Evolutionary conservation across 495 filamentous ascomycete species (phyloP).

Genomic region (Lasiosphaeria hispida): DNA sequence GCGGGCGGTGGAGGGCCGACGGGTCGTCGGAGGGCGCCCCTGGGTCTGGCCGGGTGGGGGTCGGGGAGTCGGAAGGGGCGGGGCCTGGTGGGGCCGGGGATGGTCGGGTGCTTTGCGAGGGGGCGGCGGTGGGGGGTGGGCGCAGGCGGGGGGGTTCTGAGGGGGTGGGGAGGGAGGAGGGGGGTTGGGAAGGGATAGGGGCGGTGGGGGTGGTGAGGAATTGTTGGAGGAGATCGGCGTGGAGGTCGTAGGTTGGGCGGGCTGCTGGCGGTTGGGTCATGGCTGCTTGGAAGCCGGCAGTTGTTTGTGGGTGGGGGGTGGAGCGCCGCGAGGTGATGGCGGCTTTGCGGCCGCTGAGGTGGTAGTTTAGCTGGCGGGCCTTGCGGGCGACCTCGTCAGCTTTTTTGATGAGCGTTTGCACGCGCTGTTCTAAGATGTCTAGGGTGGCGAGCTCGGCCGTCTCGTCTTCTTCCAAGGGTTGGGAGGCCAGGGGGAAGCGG

Average conservation of each 20-base stretch:
- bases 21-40: not conserved
- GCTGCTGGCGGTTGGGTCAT: constrained; percentile 7
- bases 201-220: constrained; percentile 29
- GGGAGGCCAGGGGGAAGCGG: constrained; percentile 75
- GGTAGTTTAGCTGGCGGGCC: constrained; percentile 79
- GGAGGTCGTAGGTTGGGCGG: constrained; percentile 36
- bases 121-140: not conserved
- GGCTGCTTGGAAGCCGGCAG: constrained; percentile 24
- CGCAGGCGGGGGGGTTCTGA: not conserved
- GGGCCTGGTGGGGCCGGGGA: constrained; percentile 20
- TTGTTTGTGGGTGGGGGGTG: not conserved
- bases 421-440: constrained; percentile 75
- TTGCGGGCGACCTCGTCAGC: constrained; percentile 77
- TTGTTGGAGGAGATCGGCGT: constrained; percentile 43
- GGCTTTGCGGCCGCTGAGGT: constrained; percentile 69
- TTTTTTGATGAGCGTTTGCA: constrained; percentile 70
- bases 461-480: constrained; percentile 79
- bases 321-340: constrained; percentile 51
- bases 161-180: constrained; percentile 11
- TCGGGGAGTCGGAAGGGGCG: constrained; percentile 4
- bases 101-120: constrained; percentile 18
- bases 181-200: not conserved
- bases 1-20: constrained; percentile 46
- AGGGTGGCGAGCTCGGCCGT: constrained; percentile 78
- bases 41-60: not conserved